Evolutionary conservation across 257 asterid genomes (phyloP).

Genomic region (Verbena officinalis): DNA sequence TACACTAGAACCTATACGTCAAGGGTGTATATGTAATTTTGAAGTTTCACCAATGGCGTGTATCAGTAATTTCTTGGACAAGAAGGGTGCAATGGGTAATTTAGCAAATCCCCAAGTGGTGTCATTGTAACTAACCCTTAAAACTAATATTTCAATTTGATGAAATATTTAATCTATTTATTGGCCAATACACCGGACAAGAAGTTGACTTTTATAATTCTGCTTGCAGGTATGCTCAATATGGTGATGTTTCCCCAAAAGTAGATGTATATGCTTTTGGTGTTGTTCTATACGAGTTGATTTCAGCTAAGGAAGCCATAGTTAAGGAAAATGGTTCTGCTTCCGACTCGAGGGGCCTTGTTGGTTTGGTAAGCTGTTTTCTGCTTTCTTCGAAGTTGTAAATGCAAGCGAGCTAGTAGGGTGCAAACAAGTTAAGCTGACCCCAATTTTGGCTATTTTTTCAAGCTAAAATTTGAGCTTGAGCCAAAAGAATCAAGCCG

Average conservation of each 20-base stretch:
- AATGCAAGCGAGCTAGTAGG: neutral
- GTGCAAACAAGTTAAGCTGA: too few species aligned
- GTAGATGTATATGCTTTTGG: slow-evolving; percentile 97
- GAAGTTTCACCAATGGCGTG: too few species aligned
- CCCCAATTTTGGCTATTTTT: too few species aligned
- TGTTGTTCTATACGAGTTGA: slow-evolving; percentile 85
- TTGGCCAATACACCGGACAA: neutral
- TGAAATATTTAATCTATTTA: neutral
- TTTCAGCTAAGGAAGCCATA: slow-evolving; percentile 92
- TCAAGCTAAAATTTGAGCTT: too few species aligned
- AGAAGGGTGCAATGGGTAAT: too few species aligned
- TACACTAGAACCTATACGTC: too few species aligned
- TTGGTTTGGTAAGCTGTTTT: slow-evolving; percentile 60
- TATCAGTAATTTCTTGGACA: too few species aligned
- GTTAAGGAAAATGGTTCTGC: slow-evolving; percentile 55
- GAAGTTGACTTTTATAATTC: slow-evolving; percentile 10
- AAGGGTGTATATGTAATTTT: too few species aligned
- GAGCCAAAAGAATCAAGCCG: too few species aligned
- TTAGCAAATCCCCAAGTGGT: too few species aligned
- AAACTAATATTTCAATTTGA: neutral
- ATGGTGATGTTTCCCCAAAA: slow-evolving; percentile 90
- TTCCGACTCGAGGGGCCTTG: slow-evolving; percentile 87
- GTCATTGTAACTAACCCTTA: too few species aligned
- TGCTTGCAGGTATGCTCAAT: slow-evolving; percentile 82
- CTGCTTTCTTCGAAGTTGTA: slow-evolving; percentile 15